Conservation (phyloP, 139 green algal genomes). For the Micractinium conductrix region DNA sequence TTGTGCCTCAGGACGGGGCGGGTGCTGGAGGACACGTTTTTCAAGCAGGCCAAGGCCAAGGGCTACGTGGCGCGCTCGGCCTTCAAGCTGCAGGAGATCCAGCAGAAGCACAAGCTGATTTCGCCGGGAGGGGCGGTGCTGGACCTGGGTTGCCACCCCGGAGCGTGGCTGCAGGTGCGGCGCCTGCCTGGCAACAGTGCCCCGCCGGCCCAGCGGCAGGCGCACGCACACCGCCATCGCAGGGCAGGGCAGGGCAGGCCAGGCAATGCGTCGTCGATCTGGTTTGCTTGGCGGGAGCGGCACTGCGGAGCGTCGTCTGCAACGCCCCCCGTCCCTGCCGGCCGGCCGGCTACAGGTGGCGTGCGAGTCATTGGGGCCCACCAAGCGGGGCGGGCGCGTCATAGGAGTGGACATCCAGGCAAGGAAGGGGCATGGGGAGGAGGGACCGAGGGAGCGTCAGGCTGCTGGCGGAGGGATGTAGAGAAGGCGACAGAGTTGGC, state of each 20-base stretch:
- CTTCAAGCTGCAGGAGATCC: conserved; percentile 87
- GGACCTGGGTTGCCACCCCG: conserved; percentile 83
- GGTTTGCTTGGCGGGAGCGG: too few species aligned
- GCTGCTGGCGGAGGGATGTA: too few species aligned
- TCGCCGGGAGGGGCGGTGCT: conserved; percentile 61
- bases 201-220: too few species aligned
- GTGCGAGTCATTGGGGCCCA: conserved; percentile 78
- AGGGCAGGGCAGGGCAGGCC: too few species aligned
- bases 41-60: conserved; percentile 74
- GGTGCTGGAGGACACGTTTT: conserved; percentile 61
- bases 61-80: conserved; percentile 81
- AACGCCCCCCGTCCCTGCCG: too few species aligned
- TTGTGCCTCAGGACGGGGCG: conserved; percentile 4
- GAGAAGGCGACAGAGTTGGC: too few species aligned
- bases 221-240: too few species aligned
- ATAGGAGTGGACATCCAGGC: conserved; percentile 81
- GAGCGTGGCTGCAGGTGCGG: conserved; percentile 69
- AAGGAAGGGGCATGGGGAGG: too few species aligned
- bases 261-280: too few species aligned
- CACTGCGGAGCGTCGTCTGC: too few species aligned
- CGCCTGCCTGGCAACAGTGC: too few species aligned
- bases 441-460: too few species aligned
- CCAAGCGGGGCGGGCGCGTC: conserved; percentile 64
- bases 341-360: conserved; percentile 64
- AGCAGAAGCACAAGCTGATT: conserved; percentile 83